Evolutionary conservation across 2,329 filamentous ascomycete species (phyloP), one percentile per base, ranked within the genome.

Genomic region (Juglanconis sp.): DNA sequence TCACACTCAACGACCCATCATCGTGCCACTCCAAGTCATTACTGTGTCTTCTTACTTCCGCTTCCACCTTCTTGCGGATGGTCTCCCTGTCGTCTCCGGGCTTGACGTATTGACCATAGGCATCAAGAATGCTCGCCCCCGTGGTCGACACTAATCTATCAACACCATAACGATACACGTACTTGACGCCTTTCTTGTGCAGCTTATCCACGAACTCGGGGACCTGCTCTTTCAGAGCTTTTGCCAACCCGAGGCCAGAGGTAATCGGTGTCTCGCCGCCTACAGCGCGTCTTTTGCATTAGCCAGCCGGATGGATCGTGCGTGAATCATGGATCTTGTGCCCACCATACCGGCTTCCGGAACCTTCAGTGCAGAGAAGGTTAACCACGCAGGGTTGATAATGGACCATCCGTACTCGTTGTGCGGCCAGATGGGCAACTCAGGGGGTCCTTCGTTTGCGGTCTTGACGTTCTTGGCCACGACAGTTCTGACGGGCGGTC

Each of bases 381-480:
- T 72, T 4, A 75, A 30, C 73, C 71, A 76, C 2, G 71, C 67
- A 2, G 73, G 73, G 49, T 75, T 71, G 56, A 74, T 71, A 1
- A 68, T 74, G 2, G 71, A 73, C 72, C 71, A 74, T 1, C 73
- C 73, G 36, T 74, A 75, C 59, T 75, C 73, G 36, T 71, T 74
- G 30, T 74, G 73, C 4, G 73, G 73, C 72, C 71, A 76, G 31
- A 74, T 75, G 0, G 74, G 73, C n/a, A 76, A 63, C 17, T 73
- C 71, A 7, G 73, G 71, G 4, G 73, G 72, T 51, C 63, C 72
- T 57, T 75, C 72, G 40, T 74, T 75, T 0, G 73, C 72, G 0
- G 73, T 75, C 60, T 74, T 73, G 7, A 74, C 68, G 42, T 75
- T 75, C 44, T 65, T 68, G 0, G 71, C 73, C 30, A 74, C 48